These are phyloP conservation scores for Candida albicans DNA, from an alignment of 1,139 yeast genomes.

Conservation along the genomic window DNA sequence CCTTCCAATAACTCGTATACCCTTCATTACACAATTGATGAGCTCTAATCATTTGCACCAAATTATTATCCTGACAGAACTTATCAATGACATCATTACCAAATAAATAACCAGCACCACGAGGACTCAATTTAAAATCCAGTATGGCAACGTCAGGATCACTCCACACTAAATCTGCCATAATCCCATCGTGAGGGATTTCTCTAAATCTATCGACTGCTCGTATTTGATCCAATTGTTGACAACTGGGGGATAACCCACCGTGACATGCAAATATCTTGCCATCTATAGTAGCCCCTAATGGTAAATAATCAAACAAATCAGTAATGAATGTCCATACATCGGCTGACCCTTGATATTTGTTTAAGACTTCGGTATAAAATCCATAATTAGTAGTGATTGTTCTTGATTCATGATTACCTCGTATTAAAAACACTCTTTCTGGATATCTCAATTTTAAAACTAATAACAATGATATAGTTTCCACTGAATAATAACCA, in stretches of 20 bases:
- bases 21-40: slow-evolving; percentile 98
- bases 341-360: slow-evolving; percentile 71
- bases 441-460: slow-evolving; percentile 84
- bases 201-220: slow-evolving; percentile 89
- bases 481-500: slow-evolving; percentile 89
- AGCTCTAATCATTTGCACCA: slow-evolving; percentile 84
- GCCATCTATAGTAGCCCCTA: slow-evolving; percentile 91
- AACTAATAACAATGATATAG: slow-evolving; percentile 80
- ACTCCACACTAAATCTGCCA: slow-evolving; percentile 99
- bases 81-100: slow-evolving; percentile 89
- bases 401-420: slow-evolving; percentile 95
- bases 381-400: slow-evolving; percentile 97
- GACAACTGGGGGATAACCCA: slow-evolving; percentile 91
- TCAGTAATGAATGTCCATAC: slow-evolving; percentile 93
- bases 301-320: slow-evolving; percentile 84
- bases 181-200: slow-evolving; percentile 97
- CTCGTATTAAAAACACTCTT: slow-evolving; percentile 77
- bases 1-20: slow-evolving; percentile 86
- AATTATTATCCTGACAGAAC: slow-evolving; percentile 73
- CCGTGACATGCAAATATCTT: slow-evolving; percentile 96
- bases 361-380: slow-evolving; percentile 88
- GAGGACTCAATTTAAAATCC: slow-evolving; percentile 84
- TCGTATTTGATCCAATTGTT: slow-evolving; percentile 86
- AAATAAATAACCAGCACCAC: slow-evolving; percentile 98
- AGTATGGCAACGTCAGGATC: slow-evolving; percentile 90